Conservation (phyloP, 2,329 filamentous ascomycete species). For the Colletotrichum liaoningense region DNA sequence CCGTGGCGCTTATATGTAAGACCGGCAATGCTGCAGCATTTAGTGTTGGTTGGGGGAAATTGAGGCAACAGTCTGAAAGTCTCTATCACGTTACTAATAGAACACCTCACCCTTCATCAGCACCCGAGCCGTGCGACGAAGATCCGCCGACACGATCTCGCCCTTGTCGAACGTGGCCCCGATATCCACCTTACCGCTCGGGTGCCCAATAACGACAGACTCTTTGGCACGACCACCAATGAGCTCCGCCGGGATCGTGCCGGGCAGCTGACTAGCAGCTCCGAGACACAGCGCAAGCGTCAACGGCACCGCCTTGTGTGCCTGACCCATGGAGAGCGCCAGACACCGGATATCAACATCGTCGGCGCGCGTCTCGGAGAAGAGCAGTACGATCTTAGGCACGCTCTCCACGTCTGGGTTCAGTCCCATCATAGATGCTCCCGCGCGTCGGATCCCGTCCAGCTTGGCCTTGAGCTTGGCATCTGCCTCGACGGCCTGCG, state of each 20-base stretch:
- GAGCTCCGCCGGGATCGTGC: conserved; percentile 54
- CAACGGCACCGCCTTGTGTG: conserved; percentile 55
- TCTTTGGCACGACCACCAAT: conserved; percentile 37
- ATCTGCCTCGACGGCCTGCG: conserved; percentile 46
- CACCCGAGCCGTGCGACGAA: conserved; percentile 59
- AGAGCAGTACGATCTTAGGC: conserved; percentile 59
- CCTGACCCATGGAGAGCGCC: conserved; percentile 59
- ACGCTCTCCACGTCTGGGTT: conserved; percentile 50
- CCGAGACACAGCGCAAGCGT: conserved; percentile 54
- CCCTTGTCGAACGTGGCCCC: conserved; percentile 54
- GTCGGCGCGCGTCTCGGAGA: conserved; percentile 41
- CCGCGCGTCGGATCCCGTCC: conserved; percentile 50
- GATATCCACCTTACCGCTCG: conserved; percentile 59
- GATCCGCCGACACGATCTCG: conserved; percentile 54
- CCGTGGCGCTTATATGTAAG: not conserved
- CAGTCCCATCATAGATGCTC: conserved; percentile 53
- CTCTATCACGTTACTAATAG: conserved; percentile 44
- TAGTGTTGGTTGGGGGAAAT: too few relatives aligned
- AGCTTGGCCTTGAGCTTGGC: conserved; percentile 44
- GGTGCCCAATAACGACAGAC: conserved; percentile 57
- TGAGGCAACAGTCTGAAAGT: too few relatives aligned
- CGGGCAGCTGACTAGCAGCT: conserved; percentile 51
- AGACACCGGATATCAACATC: conserved; percentile 56
- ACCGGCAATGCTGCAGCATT: too few relatives aligned
- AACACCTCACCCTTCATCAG: conserved; percentile 62